phyloP scores from a whole-genome alignment of 1,284 basidiomycete genomes.

The Termitomyces sp. region DNA sequence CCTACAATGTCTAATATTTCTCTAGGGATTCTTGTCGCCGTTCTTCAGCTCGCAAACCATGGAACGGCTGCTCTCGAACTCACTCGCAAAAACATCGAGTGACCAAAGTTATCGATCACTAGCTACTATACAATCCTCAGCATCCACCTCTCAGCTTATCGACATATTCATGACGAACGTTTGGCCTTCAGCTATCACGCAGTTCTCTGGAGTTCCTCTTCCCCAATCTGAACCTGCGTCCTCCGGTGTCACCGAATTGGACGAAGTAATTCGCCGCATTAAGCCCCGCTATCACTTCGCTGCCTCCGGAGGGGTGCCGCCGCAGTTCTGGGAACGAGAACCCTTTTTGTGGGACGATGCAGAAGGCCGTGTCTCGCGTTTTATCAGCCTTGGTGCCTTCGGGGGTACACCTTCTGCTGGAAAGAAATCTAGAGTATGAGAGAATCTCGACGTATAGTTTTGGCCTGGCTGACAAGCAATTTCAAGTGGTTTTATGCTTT shows the following conservation, averaged over 20 bases:
- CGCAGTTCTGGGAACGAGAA: constrained; percentile 89
- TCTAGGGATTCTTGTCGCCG: constrained; percentile 65
- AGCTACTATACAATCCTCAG: constrained; percentile 57
- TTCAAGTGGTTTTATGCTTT: constrained; percentile 50
- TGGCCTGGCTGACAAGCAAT: constrained; percentile 1
- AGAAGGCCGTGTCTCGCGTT: constrained; percentile 64
- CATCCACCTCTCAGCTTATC: constrained; percentile 58
- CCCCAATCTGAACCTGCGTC: constrained; percentile 42
- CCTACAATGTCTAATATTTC: constrained; percentile 10
- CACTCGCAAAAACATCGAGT: constrained; percentile 45
- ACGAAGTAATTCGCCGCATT: constrained; percentile 59
- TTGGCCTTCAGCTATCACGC: constrained; percentile 70
- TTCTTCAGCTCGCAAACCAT: constrained; percentile 68
- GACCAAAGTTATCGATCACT: constrained; percentile 57
- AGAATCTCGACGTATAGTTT: neutral
- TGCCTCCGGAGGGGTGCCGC: constrained; percentile 49
- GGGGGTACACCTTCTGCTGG: constrained; percentile 56
- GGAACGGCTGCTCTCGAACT: constrained; percentile 67
- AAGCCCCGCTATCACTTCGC: constrained; percentile 81
- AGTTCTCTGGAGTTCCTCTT: constrained; percentile 52
- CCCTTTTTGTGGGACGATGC: constrained; percentile 82
- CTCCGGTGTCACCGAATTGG: constrained; percentile 52
- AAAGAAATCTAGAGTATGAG: constrained; percentile 79
- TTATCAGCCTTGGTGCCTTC: constrained; percentile 84
- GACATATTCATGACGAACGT: constrained; percentile 83